These are phyloP conservation scores for Solanum lycopersicoides DNA, from an alignment of 257 asterid genomes.

Conservation along the genomic window DNA sequence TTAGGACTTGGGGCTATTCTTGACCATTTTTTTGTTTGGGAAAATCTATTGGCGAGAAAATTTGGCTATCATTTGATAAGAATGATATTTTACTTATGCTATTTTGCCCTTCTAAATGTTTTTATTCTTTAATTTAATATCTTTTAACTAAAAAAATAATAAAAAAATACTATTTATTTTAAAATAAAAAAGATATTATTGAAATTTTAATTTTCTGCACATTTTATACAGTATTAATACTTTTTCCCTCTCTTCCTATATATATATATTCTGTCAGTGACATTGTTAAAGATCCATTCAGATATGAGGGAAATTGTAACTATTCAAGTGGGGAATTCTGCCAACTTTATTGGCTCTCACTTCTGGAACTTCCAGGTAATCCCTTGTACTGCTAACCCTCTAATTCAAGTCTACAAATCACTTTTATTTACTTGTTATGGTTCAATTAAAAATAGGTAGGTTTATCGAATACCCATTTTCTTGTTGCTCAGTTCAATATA, in stretches of 20 bases:
- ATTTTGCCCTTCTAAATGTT: too few species aligned
- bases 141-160: too few species aligned
- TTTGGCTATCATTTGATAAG: too few species aligned
- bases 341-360: conserved; percentile 87
- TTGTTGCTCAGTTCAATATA: not conserved
- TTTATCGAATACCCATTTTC: not conserved
- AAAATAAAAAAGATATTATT: too few species aligned
- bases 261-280: not conserved
- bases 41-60: too few species aligned
- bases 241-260: not conserved
- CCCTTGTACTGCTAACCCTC: not conserved
- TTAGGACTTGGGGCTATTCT: not conserved
- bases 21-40: not conserved
- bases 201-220: too few species aligned
- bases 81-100: too few species aligned
- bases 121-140: too few species aligned
- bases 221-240: too few species aligned
- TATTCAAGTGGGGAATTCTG: conserved; percentile 65
- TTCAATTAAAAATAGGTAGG: not conserved
- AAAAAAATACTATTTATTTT: too few species aligned
- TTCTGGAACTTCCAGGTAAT: conserved; percentile 94
- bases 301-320: conserved; percentile 69
- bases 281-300: not conserved
- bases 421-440: not conserved
- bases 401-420: not conserved